A percentile compares a stretch with the other conserved stretches of the same genome.
Evolutionary conservation across 2,329 filamentous ascomycete species (phyloP).

Genomic region (Aspergillus latus): DNA sequence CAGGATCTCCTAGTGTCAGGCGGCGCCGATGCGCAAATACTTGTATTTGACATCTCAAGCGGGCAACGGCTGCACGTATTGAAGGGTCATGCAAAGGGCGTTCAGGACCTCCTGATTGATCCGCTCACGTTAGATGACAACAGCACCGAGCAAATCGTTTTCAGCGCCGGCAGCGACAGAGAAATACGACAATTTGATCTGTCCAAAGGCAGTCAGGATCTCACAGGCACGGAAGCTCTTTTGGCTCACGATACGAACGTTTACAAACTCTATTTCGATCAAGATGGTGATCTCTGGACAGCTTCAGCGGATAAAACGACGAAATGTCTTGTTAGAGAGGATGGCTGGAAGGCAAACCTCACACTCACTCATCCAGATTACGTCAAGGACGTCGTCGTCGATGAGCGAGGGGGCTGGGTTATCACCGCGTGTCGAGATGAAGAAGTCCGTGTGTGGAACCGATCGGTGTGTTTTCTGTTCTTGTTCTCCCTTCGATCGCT

Average conservation of each 20-base stretch:
- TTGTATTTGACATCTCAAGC: slow-evolving; percentile 76
- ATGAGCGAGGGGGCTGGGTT: slow-evolving; percentile 70
- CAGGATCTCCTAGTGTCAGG: slow-evolving; percentile 69
- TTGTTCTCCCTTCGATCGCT: neutral
- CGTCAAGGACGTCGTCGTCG: slow-evolving; percentile 75
- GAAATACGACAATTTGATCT: slow-evolving; percentile 68
- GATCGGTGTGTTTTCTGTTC: slow-evolving; percentile 42
- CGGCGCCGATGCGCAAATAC: slow-evolving; percentile 73
- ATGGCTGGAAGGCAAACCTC: slow-evolving; percentile 70
- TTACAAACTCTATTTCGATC: slow-evolving; percentile 74
- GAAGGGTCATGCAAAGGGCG: slow-evolving; percentile 73
- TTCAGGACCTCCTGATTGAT: slow-evolving; percentile 78
- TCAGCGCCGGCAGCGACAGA: slow-evolving; percentile 78
- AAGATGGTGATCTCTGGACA: slow-evolving; percentile 79
- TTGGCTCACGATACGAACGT: slow-evolving; percentile 87
- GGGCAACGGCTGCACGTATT: slow-evolving; percentile 71
- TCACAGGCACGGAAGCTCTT: slow-evolving; percentile 64
- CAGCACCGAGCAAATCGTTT: slow-evolving; percentile 54
- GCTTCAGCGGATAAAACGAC: slow-evolving; percentile 86
- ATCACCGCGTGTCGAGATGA: slow-evolving; percentile 89
- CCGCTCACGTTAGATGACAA: slow-evolving; percentile 54
- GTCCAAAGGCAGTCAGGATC: slow-evolving; percentile 29
- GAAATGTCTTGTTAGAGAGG: slow-evolving; percentile 71
- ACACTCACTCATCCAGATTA: slow-evolving; percentile 81
- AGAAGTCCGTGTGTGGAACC: slow-evolving; percentile 86